Conservation (phyloP, 306 rosid genomes). For the Prunus mongolica region DNA sequence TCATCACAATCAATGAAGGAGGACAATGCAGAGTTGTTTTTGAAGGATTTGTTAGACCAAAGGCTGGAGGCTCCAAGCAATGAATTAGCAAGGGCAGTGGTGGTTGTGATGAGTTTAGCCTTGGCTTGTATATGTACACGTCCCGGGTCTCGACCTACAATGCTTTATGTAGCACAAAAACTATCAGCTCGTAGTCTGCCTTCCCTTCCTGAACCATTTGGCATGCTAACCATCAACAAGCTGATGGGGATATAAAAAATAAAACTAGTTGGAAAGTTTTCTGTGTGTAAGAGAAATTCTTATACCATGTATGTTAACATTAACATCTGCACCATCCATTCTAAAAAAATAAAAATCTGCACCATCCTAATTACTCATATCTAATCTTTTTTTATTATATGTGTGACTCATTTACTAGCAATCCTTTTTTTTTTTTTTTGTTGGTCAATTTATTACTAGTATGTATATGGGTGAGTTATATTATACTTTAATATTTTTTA, state of each 20-base stretch:
- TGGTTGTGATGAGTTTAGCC: constrained; percentile 32
- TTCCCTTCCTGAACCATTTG: constrained; percentile 22
- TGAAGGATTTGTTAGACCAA: constrained; percentile 49
- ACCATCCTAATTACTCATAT: no score
- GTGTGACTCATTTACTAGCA: no score
- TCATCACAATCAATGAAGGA: background rate
- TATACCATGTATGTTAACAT: no score
- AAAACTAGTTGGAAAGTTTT: background rate
- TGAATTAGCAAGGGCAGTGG: constrained; percentile 26
- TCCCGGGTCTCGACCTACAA: constrained; percentile 46
- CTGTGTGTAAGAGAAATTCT: background rate
- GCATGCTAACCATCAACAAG: background rate
- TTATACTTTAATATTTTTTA: no score
- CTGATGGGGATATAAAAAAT: background rate
- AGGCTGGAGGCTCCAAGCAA: constrained; percentile 34
- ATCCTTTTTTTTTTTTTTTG: no score
- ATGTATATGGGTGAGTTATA: no score
- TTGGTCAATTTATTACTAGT: no score
- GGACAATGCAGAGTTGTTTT: constrained; percentile 20
- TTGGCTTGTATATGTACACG: constrained; percentile 33
- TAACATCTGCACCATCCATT: no score
- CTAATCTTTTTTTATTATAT: no score
- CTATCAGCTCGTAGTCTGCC: constrained; percentile 20
- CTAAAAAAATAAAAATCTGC: no score
- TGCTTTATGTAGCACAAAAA: constrained; percentile 53